Base-by-base conservation (phyloP, 305 asterid species). In the Rubia peregrina region DNA sequence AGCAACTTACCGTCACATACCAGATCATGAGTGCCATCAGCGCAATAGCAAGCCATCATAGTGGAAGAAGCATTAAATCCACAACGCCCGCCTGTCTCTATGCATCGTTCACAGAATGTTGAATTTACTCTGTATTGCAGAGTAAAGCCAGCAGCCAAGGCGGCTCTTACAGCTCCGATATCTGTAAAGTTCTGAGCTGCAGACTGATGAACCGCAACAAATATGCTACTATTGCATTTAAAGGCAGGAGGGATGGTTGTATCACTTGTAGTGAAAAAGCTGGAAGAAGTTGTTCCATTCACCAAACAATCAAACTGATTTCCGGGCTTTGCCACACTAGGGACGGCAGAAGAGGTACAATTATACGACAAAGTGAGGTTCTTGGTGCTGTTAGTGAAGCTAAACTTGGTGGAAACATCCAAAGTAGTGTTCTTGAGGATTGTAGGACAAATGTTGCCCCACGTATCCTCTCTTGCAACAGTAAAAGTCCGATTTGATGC, bases 401-500 rank as follows among this genome's bases (percentile, higher is more conserved):
- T 44, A 77, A 84, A 88, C 30, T 56, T 57, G 75, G 33, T 44
- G 22, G 33, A 55, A 49, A 7, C 19, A 70, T 84, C 60, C n/a
- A 91, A 70, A 60, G 84, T 72, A 43, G 86, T 79, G 65, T 83
- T 78, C 65, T 9, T 0, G 55, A 57, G 67, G n/a, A 5, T 5
- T 0, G 6, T 10, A 9, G 85, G 77, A 70, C 97, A 89, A 11
- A 56, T 4, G 26, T 1, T 11, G 67, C 7, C 38, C 74, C 60
- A 75, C 4, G 89, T 77, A 79, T 91, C 97, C 53, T 78, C 71
- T 74, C 95, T 77, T 1, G 94, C 77, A 26, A 90, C 74, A 3
- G 33, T 74, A 0, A 86, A 11, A 3, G 79, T 82, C 71, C 0
- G 8, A n/a, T 3, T 9, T 0, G 40, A 57, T 57, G 8, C 0